Percentiles rank a stretch among this genome's conserved stretches.
Conservation (phyloP, 73 alveolate species). For the Tetrahymena borealis region DNA sequence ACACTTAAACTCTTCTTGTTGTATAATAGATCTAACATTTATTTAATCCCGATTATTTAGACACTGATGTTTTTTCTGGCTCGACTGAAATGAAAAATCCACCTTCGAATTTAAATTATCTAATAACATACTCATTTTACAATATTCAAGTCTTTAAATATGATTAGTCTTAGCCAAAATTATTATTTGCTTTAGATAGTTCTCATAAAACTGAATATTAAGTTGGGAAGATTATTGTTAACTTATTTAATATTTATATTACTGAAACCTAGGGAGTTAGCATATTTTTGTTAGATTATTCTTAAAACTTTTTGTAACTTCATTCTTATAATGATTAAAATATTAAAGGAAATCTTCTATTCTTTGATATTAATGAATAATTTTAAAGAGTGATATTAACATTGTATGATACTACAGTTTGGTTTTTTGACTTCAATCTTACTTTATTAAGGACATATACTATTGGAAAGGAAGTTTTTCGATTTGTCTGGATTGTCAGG, state of each 20-base stretch:
- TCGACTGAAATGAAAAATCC: background rate
- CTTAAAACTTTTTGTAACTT: background rate
- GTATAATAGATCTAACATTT: too few species aligned
- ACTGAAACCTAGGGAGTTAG: background rate
- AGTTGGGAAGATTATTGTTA: background rate
- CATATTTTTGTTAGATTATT: background rate
- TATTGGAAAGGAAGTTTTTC: too few species aligned
- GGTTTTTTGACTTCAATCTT: background rate
- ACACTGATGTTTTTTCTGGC: too few species aligned
- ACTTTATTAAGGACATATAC: too few species aligned
- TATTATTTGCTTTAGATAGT: background rate
- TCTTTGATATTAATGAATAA: background rate
- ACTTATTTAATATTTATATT: too few species aligned
- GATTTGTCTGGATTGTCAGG: background rate
- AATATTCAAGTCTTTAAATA: too few species aligned
- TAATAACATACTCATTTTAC: background rate
- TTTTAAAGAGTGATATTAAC: background rate
- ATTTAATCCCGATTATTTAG: too few species aligned
- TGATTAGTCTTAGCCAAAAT: background rate
- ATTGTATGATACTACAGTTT: background rate
- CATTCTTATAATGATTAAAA: background rate
- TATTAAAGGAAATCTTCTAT: background rate
- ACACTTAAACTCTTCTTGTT: background rate
- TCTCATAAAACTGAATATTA: too few species aligned
- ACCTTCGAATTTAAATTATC: background rate